Percentiles rank a stretch among this genome's conserved stretches.
Conservation (phyloP, 176 grass and related monocot genomes). For the Poa annua region DNA sequence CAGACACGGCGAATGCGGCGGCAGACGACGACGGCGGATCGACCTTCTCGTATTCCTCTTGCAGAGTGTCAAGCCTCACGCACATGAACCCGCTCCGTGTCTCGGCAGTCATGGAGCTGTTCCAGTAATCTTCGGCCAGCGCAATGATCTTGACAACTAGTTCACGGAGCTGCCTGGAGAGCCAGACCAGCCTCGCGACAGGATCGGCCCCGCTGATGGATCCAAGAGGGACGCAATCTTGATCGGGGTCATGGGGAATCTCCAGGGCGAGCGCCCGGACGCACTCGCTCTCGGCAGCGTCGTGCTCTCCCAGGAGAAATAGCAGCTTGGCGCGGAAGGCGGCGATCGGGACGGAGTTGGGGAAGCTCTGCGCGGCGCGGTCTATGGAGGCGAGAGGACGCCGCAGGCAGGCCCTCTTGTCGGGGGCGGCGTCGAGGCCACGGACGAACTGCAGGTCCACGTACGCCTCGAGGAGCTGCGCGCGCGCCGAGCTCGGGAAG, state of each 20-base stretch:
- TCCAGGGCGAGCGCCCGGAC: conserved; percentile 12
- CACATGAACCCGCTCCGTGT: conserved; percentile 12
- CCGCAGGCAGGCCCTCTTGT: conserved; percentile 42
- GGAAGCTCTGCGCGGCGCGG: neutral
- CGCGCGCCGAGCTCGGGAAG: conserved; percentile 29
- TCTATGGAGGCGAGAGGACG: conserved; percentile 18
- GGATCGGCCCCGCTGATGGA: conserved; percentile 30
- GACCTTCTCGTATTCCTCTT: conserved; percentile 26
- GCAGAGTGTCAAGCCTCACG: conserved; percentile 1
- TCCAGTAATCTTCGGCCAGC: conserved; percentile 31
- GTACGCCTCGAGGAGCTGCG: conserved; percentile 33
- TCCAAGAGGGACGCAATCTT: conserved; percentile 31
- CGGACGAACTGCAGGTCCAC: conserved; percentile 40
- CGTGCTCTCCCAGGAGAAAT: conserved; percentile 41
- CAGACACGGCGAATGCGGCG: neutral
- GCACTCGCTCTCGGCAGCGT: conserved; percentile 38
- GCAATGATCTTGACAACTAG: conserved; percentile 7
- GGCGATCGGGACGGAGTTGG: conserved; percentile 32
- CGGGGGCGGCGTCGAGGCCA: conserved; percentile 35
- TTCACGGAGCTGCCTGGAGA: conserved; percentile 24
- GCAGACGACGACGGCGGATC: neutral
- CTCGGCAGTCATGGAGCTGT: conserved; percentile 31
- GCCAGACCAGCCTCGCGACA: neutral
- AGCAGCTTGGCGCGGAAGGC: conserved; percentile 32
- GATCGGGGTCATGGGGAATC: conserved; percentile 25